phyloP scores from a whole-genome alignment of 805 yeast species.

The Schizosaccharomyces osmophilus region DNA sequence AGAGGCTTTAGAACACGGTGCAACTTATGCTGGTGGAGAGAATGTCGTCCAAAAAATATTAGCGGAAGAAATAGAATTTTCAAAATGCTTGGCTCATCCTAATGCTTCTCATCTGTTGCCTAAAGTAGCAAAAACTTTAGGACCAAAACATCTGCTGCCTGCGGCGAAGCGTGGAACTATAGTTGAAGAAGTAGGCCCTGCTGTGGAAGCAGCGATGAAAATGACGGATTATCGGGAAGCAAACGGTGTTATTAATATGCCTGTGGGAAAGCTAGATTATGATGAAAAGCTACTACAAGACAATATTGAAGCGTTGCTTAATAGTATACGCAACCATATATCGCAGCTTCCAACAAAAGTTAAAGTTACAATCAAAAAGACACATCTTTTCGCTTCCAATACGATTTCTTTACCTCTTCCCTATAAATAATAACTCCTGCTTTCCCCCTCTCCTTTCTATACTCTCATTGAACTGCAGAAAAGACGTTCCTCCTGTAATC shows the following conservation, averaged over 20 bases:
- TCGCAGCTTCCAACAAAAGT: not conserved
- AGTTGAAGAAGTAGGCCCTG: slow-evolving; percentile 3
- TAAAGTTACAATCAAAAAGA: not conserved
- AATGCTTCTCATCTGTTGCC: slow-evolving; percentile 39
- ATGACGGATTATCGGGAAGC: not conserved
- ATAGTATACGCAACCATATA: not conserved
- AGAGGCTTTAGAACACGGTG: slow-evolving; percentile 34
- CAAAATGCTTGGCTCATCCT: slow-evolving; percentile 66
- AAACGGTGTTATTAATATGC: not conserved
- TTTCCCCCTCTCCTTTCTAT: too few species aligned
- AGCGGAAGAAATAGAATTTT: slow-evolving; percentile 32
- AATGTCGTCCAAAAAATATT: slow-evolving; percentile 41
- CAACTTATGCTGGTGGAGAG: slow-evolving; percentile 43
- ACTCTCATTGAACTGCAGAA: too few species aligned
- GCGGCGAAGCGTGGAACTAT: slow-evolving; percentile 69
- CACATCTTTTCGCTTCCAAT: not conserved
- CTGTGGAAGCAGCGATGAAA: not conserved
- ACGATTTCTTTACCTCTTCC: not conserved
- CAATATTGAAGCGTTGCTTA: not conserved
- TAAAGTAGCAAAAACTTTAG: slow-evolving; percentile 57
- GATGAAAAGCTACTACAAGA: not conserved
- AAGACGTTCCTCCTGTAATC: too few species aligned
- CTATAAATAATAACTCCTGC: not conserved
- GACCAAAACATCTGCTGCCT: slow-evolving; percentile 81
- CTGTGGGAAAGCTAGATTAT: not conserved